Evolutionary conservation across 352 stramenopile species (phyloP), one percentile per base, ranked within the genome.

Genomic region (Thalassiosira livingstoniorum): DNA sequence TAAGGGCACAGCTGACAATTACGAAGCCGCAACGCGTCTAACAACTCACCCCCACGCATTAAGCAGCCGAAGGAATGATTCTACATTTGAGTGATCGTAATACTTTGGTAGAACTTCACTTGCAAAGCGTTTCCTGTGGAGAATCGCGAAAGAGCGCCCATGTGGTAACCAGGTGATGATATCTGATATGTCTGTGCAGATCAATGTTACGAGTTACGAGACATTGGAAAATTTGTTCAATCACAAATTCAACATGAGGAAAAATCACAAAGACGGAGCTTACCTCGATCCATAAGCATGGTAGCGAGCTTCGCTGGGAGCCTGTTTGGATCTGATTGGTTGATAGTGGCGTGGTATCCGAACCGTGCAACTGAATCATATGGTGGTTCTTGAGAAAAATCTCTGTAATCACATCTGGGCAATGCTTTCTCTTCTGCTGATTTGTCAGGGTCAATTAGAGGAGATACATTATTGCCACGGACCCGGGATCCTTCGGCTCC

Each of bases 141-240:
- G 51, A n/a, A 91, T 77, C 32, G 87, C 88, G 80, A 80, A 92
- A 13, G 80, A 80, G 32, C 86, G 69, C 18, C 86, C 86, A 45
- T 92, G 86, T 7, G 86, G 86, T 70, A 87, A 73, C 83, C 83
- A 92, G 18, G 75, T 62, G 34, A 92, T 89, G 37, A 58, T 58
- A 4, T 4, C 10, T 4, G 47, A 58, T 27, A 58, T 7, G 4
- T 11, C 47, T 58, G 11, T 23, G 4, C 11, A 58, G 21, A 11
- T 11, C 47, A 58, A 29, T 5, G n/a, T 58, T 58, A 58, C 47
- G n/a, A 15, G 21, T 29, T 15, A n/a, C 47, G 47, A 58, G 47
- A n/a, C 11, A 58, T 29, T 23, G 11, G 7, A 47, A 18, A 18
- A 47, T 47, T 47, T 18, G 39, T 7, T 18, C 39, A 47, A 15